These are phyloP conservation scores for Rubus parviflorus DNA, from an alignment of 306 rosid species.

Conservation along the genomic window DNA sequence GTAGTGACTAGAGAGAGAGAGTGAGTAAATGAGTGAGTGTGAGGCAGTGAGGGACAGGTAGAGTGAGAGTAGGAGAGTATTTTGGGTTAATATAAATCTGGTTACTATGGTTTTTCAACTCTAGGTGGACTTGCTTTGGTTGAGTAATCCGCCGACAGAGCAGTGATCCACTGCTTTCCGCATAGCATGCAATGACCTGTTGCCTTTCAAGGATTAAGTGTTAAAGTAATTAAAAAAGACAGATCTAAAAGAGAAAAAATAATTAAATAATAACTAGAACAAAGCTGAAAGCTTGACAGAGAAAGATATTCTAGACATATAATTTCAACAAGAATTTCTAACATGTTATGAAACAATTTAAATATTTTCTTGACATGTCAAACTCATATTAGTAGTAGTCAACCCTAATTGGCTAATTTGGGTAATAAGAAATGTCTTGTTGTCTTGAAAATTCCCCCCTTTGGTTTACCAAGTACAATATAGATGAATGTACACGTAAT, in stretches of 20 bases:
- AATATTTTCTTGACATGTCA: background rate
- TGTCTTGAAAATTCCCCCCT: too few relatives aligned
- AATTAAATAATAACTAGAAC: background rate
- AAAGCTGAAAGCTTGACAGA: background rate
- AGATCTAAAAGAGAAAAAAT: background rate
- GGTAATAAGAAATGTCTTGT: background rate
- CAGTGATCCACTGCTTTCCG: background rate
- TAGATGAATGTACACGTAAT: too few relatives aligned
- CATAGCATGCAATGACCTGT: background rate
- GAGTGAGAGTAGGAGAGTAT: background rate
- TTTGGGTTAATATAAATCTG: background rate
- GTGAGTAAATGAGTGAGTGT: background rate
- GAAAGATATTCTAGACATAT: background rate
- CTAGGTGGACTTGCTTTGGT: background rate
- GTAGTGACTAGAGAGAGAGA: constrained; percentile 4
- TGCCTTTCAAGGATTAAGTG: background rate
- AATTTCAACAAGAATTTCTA: background rate
- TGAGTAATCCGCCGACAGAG: constrained; percentile 5
- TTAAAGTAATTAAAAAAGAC: background rate
- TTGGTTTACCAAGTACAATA: too few relatives aligned
- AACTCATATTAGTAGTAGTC: background rate
- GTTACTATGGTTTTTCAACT: background rate
- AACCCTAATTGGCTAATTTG: background rate
- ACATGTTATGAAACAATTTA: background rate
- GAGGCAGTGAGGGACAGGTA: constrained; percentile 8